Percentiles rank a stretch among this genome's conserved stretches.
Conservation (phyloP, 371 early-diverging fungal genomes). For the Mucor saturninus region DNA sequence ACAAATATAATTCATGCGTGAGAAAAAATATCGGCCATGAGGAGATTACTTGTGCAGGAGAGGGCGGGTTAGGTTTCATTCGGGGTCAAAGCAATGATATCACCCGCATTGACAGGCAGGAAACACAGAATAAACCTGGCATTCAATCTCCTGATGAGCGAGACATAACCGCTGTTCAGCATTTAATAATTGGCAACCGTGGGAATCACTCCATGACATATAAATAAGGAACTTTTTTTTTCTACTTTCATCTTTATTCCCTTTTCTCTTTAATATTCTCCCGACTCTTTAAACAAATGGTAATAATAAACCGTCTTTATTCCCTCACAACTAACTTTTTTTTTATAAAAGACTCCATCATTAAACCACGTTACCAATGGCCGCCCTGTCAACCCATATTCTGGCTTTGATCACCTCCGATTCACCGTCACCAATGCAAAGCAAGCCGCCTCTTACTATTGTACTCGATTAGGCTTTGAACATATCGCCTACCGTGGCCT, state of each 20-base stretch:
- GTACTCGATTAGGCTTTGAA: conserved; percentile 89
- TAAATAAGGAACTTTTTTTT: neutral
- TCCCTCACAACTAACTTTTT: neutral
- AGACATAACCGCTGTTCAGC: conserved; percentile 16
- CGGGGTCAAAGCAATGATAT: too few relatives aligned
- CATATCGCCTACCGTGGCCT: conserved; percentile 93
- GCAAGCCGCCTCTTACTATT: conserved; percentile 93
- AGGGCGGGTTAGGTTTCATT: neutral
- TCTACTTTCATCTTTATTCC: conserved; percentile 1
- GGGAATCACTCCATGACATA: conserved; percentile 23
- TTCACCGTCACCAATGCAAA: conserved; percentile 94
- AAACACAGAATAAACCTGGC: conserved; percentile 1
- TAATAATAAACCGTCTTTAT: neutral
- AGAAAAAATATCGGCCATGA: neutral
- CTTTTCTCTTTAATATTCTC: neutral
- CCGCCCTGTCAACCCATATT: conserved; percentile 34
- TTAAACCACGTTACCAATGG: conserved; percentile 22
- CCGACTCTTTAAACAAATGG: neutral
- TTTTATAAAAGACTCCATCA: conserved; percentile 23
- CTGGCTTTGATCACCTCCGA: conserved; percentile 76
- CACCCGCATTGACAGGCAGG: neutral
- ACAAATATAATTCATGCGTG: too few relatives aligned
- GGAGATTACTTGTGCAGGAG: neutral
- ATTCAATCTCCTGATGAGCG: conserved; percentile 1
- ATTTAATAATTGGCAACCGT: conserved; percentile 28